Evolutionary conservation across 495 filamentous ascomycete genomes (phyloP).

Genomic region (Pseudevernia furfuracea): DNA sequence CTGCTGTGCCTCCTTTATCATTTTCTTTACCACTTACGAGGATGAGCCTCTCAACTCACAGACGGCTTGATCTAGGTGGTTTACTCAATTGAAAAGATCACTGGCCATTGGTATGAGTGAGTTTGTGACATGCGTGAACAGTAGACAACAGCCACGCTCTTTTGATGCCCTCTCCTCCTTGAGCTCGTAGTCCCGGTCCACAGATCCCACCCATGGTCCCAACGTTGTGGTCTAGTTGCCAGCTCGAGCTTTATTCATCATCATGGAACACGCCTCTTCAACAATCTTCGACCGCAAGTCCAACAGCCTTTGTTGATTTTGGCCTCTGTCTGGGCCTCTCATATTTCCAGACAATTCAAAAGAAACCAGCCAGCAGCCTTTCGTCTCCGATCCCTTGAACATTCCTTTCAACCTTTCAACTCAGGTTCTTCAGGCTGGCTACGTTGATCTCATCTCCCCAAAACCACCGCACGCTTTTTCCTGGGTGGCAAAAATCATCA

Average conservation of each 20-base stretch:
- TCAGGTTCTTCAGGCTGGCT: too few relatives aligned
- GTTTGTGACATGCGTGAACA: neutral
- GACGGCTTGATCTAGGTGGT: constrained; percentile 4
- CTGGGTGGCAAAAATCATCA: too few relatives aligned
- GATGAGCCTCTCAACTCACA: constrained; percentile 19
- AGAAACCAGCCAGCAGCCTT: too few relatives aligned
- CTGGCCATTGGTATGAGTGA: neutral
- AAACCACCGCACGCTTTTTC: too few relatives aligned
- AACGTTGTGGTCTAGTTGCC: neutral
- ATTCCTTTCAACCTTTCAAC: too few relatives aligned
- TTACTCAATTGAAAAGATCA: constrained; percentile 13
- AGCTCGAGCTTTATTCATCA: neutral
- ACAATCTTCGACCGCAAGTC: too few relatives aligned
- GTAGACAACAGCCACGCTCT: neutral
- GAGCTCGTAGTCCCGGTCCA: neutral
- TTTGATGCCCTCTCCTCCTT: neutral
- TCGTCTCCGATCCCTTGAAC: too few relatives aligned
- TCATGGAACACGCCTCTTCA: neutral
- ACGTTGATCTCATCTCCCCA: too few relatives aligned
- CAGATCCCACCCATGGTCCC: neutral
- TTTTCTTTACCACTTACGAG: constrained; percentile 9
- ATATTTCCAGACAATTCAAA: too few relatives aligned
- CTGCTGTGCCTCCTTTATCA: constrained; percentile 14
- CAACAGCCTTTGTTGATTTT: too few relatives aligned
- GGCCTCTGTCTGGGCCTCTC: too few relatives aligned